Percentiles rank a stretch among this genome's conserved stretches.
phyloP scores from a whole-genome alignment of 306 rosid species.

The Chamaecrista fasciculata region DNA sequence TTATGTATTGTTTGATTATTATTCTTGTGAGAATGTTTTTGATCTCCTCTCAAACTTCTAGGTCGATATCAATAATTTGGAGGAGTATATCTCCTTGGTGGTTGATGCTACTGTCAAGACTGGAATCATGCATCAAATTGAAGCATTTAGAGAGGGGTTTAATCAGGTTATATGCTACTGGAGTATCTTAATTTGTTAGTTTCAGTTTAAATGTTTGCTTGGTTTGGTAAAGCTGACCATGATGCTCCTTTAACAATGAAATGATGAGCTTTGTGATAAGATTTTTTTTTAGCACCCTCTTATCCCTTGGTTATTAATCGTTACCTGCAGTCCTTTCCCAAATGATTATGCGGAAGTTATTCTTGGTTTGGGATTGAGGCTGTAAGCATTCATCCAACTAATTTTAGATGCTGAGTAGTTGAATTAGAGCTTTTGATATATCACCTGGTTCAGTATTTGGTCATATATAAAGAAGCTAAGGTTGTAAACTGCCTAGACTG shows the following conservation, averaged over 20 bases:
- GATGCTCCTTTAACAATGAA: background rate
- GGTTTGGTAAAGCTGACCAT: slow-evolving; percentile 2
- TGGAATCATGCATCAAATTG: slow-evolving; percentile 81
- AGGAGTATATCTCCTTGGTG: slow-evolving; percentile 78
- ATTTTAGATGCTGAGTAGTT: background rate
- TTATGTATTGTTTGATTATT: background rate
- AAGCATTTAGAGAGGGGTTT: slow-evolving; percentile 92
- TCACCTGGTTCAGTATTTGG: background rate
- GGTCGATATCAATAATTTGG: slow-evolving; percentile 90
- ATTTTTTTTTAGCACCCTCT: no score
- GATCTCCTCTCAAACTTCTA: slow-evolving; percentile 32
- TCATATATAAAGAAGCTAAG: slow-evolving; percentile 4
- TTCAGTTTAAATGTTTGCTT: background rate
- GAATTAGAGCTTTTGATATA: background rate
- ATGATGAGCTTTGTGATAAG: background rate
- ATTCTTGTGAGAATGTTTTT: background rate
- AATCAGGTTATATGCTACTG: slow-evolving; percentile 65
- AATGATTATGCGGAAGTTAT: background rate
- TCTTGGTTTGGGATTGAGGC: background rate
- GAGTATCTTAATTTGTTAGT: slow-evolving; percentile 14
- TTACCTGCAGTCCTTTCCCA: background rate
- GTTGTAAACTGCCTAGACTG: background rate
- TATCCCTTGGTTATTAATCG: no score
- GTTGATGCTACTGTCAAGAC: slow-evolving; percentile 88
- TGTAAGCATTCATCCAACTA: background rate